Base-by-base conservation (phyloP, 305 asterid species). In the Ilex paraguariensis region DNA sequence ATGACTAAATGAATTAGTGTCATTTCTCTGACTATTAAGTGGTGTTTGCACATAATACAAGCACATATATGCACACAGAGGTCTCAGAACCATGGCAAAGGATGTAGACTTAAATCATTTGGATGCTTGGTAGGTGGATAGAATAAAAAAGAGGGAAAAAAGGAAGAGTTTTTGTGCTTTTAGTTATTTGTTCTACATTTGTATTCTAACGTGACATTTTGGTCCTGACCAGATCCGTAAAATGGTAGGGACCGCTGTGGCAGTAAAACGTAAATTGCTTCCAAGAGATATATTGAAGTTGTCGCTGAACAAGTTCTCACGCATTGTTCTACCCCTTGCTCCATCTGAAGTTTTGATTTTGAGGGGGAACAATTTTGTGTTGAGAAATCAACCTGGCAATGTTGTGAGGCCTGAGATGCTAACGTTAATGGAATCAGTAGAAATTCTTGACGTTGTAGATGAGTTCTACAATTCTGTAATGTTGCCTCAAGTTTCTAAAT, bases 181-280 rank as follows among this genome's bases (percentile, higher is more conserved):
- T 65, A 36, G 31, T 57, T 54, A 54, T 21, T 50, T 63, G 62
- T 31, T 69, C 46, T 67, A 13, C 46, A 30, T n/a, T 9, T 77
- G 21, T 32, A 59, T 63, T 45, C 55, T 64, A 54, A 45, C 67
- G 56, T 56, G 53, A 16, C 28, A 56, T 28, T 53, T 73, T 68
- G 61, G 46, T 50, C 55, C 36, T 68, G 11, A 44, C 32, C 90
- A 87, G 96, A 93, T 93, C 75, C 87, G 98, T 68, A 90, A 93
- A 84, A 93, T 93, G 95, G 82, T 93, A 12, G 97, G 96, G 54
- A 84, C 96, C 7, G 96, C 95, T 6, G 81, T 93, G 45, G 97
- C 98, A 51, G 60, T 90, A 61, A 90, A 90, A 70, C 87, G 95
- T 13, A 67, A 73, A 58, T 68, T 90, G 63, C 92, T 93, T 57